A percentile compares a stretch with the other conserved stretches of the same genome.
Conservation (phyloP, 768 basidiomycete species). For the Termitomyces sp. region DNA sequence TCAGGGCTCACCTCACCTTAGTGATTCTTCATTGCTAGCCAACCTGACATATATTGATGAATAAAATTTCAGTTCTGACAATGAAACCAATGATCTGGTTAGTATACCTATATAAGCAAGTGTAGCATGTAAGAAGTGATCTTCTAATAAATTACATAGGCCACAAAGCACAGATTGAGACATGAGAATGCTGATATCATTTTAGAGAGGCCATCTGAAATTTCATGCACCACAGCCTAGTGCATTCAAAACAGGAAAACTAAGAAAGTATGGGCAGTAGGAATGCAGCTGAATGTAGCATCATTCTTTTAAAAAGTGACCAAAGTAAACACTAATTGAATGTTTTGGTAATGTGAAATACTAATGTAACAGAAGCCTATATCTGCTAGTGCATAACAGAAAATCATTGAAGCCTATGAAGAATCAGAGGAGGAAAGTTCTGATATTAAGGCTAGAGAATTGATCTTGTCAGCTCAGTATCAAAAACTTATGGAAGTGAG, state of each 20-base stretch:
- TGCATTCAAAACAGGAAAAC: neutral
- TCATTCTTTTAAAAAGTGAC: neutral
- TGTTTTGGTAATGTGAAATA: too few relatives aligned
- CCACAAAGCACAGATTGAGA: neutral
- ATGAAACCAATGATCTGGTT: too few relatives aligned
- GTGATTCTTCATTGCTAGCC: too few relatives aligned
- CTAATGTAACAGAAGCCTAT: too few relatives aligned
- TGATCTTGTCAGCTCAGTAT: too few relatives aligned
- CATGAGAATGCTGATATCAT: neutral
- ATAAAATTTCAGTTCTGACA: too few relatives aligned
- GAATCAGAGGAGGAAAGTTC: neutral
- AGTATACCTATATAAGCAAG: too few relatives aligned
- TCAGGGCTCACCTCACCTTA: too few relatives aligned
- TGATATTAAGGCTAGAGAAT: too few relatives aligned
- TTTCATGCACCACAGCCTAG: neutral
- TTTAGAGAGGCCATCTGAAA: neutral
- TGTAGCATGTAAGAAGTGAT: too few relatives aligned
- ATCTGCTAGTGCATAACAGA: neutral
- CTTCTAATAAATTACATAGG: neutral
- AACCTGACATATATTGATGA: too few relatives aligned
- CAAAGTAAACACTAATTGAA: neutral
- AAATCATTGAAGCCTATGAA: neutral
- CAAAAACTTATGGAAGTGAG: too few relatives aligned
- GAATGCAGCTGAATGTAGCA: neutral
- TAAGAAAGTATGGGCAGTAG: neutral